These are phyloP conservation scores for Allium cepa DNA, from an alignment of 106 monocot genomes.

Conservation along the genomic window DNA sequence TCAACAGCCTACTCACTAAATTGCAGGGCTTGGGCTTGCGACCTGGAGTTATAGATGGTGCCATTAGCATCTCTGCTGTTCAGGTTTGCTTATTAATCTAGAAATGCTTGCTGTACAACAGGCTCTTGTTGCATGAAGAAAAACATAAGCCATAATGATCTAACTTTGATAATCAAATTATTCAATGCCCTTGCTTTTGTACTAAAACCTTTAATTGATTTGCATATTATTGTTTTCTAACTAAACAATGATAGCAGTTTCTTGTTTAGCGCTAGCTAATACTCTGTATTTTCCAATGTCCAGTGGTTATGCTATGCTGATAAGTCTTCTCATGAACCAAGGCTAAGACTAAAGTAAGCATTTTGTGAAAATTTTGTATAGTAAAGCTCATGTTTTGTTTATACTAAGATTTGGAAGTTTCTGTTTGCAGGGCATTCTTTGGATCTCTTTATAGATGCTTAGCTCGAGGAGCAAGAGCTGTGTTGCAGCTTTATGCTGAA, in stretches of 20 bases:
- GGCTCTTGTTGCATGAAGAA: too few relatives aligned
- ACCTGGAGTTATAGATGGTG: constrained; percentile 88
- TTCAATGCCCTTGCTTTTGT: not conserved
- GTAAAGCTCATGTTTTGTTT: not conserved
- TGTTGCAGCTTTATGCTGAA: constrained; percentile 93
- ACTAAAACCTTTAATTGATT: not conserved
- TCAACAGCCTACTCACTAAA: not conserved
- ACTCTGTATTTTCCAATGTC: not conserved
- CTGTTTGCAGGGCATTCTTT: constrained; percentile 79
- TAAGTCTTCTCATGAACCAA: constrained; percentile 95
- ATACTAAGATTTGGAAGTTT: not conserved
- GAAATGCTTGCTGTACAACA: too few relatives aligned
- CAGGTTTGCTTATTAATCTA: constrained; percentile 45
- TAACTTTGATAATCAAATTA: too few relatives aligned
- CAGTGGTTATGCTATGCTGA: constrained; percentile 99
- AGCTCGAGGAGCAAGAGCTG: constrained; percentile 94
- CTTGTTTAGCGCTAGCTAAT: too few relatives aligned
- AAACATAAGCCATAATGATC: too few relatives aligned
- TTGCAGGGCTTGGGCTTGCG: constrained; percentile 77
- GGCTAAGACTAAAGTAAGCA: constrained; percentile 80
- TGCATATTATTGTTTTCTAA: not conserved
- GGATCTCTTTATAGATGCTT: constrained; percentile 86
- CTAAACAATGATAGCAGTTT: not conserved
- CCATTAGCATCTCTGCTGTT: constrained; percentile 91
- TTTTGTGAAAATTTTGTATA: not conserved